These are phyloP conservation scores for Fistulifera solaris DNA, from an alignment of 108 stramenopile species.

Conservation along the genomic window DNA sequence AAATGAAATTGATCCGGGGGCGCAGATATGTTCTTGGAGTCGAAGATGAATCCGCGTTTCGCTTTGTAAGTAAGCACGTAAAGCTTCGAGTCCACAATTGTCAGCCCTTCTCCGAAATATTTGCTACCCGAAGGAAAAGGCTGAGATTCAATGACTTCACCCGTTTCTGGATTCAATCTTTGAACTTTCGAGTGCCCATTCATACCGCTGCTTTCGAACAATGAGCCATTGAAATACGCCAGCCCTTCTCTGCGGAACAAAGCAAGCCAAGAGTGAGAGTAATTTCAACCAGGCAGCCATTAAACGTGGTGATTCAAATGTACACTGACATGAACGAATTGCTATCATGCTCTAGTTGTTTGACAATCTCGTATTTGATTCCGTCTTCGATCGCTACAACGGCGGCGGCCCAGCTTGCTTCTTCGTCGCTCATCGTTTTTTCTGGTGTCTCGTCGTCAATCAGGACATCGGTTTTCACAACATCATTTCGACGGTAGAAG, in stretches of 20 bases:
- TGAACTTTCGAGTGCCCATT: conserved; percentile 54
- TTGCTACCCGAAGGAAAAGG: conserved; percentile 19
- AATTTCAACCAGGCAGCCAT: background rate
- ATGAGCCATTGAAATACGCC: conserved; percentile 49
- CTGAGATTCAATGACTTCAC: conserved; percentile 34
- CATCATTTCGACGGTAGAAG: too few species aligned
- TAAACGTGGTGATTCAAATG: background rate
- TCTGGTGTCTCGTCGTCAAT: conserved; percentile 2
- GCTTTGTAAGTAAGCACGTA: conserved; percentile 69
- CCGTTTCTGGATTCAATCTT: conserved; percentile 53
- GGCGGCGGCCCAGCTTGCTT: conserved; percentile 13
- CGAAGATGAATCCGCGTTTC: conserved; percentile 64
- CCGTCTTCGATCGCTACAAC: conserved; percentile 25
- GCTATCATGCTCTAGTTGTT: conserved; percentile 49
- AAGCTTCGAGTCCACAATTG: conserved; percentile 38
- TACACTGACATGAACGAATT: conserved; percentile 55
- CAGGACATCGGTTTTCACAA: background rate
- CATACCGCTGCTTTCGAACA: conserved; percentile 69
- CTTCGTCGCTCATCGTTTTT: background rate
- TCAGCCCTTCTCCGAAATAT: conserved; percentile 75
- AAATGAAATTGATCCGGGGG: conserved; percentile 34
- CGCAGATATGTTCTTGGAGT: conserved; percentile 41
- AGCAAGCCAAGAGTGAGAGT: background rate
- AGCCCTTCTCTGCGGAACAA: conserved; percentile 53
- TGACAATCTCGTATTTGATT: conserved; percentile 37